Conservation (phyloP, 106 monocot species). For the Dioscorea alata region DNA sequence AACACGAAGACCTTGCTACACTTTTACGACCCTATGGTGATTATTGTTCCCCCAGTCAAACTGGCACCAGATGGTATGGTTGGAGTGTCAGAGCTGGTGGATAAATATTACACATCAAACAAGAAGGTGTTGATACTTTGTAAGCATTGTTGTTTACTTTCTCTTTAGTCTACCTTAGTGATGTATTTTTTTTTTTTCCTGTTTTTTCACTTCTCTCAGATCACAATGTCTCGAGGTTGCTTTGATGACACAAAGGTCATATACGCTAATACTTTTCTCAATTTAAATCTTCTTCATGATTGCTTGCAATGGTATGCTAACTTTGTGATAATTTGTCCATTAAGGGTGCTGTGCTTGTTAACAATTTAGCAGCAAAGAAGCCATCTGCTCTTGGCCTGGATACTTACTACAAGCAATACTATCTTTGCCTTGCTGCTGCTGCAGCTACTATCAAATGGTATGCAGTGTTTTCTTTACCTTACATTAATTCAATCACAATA, state of each 20-base stretch:
- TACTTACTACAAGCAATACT: conserved; percentile 91
- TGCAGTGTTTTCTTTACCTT: neutral
- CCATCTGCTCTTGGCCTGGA: conserved; percentile 94
- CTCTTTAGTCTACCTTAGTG: neutral
- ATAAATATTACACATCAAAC: conserved; percentile 61
- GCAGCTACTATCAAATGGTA: conserved; percentile 92
- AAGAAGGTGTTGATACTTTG: conserved; percentile 54
- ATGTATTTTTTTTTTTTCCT: conserved; percentile 12
- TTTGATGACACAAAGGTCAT: conserved; percentile 96
- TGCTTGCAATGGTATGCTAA: neutral
- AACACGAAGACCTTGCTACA: conserved; percentile 90
- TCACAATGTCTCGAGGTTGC: conserved; percentile 74
- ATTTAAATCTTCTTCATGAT: neutral
- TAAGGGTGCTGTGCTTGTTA: conserved; percentile 74
- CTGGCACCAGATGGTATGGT: conserved; percentile 86
- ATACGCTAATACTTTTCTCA: conserved; percentile 1
- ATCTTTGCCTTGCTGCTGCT: conserved; percentile 94
- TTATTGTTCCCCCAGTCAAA: conserved; percentile 83
- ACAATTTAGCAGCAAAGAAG: conserved; percentile 81
- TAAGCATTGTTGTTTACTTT: neutral
- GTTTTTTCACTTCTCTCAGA: conserved; percentile 25
- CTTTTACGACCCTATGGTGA: conserved; percentile 87
- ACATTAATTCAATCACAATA: neutral
- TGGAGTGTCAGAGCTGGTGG: conserved; percentile 83
- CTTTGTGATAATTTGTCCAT: conserved; percentile 2